These are phyloP conservation scores for Salvia hispanica DNA, from an alignment of 257 asterid species.

Conservation along the genomic window DNA sequence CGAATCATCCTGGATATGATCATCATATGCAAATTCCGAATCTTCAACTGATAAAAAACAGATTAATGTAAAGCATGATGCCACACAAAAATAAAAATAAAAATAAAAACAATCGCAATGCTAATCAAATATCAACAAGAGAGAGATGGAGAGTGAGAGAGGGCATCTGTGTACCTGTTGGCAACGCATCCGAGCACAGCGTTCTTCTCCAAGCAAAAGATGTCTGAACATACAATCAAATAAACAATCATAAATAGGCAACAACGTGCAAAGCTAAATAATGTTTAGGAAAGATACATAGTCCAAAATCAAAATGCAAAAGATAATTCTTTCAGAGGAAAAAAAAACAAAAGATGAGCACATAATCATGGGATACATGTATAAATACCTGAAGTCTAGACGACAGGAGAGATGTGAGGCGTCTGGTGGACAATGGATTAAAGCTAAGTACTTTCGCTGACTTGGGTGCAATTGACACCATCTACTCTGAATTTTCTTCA, in stretches of 20 bases:
- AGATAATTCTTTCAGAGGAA: background rate
- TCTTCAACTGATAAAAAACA: conserved; percentile 43
- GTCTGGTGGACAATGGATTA: conserved; percentile 29
- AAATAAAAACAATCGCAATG: background rate
- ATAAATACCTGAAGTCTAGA: conserved; percentile 43
- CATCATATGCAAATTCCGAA: conserved; percentile 59
- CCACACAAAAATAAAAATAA: background rate
- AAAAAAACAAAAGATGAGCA: background rate
- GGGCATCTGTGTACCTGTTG: conserved; percentile 41
- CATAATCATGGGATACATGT: background rate
- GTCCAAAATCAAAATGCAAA: background rate
- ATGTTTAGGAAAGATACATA: background rate
- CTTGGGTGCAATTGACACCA: conserved; percentile 46
- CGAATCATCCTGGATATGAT: conserved; percentile 57
- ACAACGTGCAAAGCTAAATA: conserved; percentile 17
- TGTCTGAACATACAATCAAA: conserved; percentile 41
- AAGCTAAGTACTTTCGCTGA: conserved; percentile 33
- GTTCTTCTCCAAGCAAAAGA: conserved; percentile 48
- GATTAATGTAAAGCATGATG: conserved; percentile 16
- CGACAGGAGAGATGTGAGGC: conserved; percentile 39
- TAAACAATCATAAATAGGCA: conserved; percentile 29
- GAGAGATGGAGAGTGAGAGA: background rate
- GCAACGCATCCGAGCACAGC: conserved; percentile 40
- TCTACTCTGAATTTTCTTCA: conserved; percentile 13
- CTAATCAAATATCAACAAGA: background rate